Percentiles rank a stretch among this genome's conserved stretches.
Conservation (phyloP, 1,139 yeast genomes). For the Nakaseomyces delphensis region DNA sequence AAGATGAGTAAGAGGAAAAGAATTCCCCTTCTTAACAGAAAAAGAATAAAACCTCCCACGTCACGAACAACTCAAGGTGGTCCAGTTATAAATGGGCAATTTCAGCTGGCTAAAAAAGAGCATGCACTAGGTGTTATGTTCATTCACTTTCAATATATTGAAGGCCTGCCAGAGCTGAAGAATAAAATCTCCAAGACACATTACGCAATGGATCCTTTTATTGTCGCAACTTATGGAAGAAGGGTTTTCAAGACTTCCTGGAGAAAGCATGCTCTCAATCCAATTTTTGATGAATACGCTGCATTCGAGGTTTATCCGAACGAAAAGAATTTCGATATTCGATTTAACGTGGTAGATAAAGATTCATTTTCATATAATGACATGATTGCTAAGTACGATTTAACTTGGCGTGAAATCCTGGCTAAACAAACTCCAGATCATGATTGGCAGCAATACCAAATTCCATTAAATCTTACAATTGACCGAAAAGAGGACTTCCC, state of each 20-base stretch:
- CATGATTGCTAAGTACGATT: conserved; percentile 56
- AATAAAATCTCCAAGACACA: conserved; percentile 54
- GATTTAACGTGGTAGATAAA: conserved; percentile 70
- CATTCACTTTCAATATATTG: conserved; percentile 64
- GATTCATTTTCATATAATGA: conserved; percentile 81
- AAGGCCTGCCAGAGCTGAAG: conserved; percentile 59
- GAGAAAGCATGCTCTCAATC: conserved; percentile 75
- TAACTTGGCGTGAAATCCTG: conserved; percentile 45
- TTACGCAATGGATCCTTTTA: conserved; percentile 95
- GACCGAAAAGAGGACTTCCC: conserved; percentile 33
- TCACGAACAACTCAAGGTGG: conserved; percentile 9
- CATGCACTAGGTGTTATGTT: conserved; percentile 56
- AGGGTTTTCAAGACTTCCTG: conserved; percentile 81
- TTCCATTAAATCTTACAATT: conserved; percentile 34
- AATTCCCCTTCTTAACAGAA: conserved; percentile 7
- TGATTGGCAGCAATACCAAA: conserved; percentile 17
- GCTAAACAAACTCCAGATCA: conserved; percentile 17
- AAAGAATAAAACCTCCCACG: conserved; percentile 8
- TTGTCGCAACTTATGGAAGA: conserved; percentile 82
- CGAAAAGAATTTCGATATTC: conserved; percentile 57
- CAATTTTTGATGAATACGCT: conserved; percentile 70
- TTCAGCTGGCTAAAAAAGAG: conserved; percentile 24
- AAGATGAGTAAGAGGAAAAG: conserved; percentile 3
- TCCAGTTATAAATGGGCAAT: conserved; percentile 13
- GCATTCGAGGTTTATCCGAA: conserved; percentile 67